These are phyloP conservation scores for Penicillium canescens DNA, from an alignment of 495 filamentous ascomycete species.

Conservation along the genomic window DNA sequence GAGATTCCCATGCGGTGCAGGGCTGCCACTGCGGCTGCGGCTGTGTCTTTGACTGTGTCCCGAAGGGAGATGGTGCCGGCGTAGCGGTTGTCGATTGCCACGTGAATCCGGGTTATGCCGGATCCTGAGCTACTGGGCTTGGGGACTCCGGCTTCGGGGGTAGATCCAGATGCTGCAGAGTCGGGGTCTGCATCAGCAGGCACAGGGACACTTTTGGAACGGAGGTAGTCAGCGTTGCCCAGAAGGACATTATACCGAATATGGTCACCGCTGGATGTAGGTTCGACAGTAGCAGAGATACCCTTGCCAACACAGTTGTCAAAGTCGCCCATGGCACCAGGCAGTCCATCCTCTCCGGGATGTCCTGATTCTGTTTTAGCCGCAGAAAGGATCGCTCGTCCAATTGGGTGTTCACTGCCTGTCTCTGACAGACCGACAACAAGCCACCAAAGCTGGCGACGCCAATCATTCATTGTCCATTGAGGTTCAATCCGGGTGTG, in stretches of 20 bases:
- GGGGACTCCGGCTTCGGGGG: constrained; percentile 15
- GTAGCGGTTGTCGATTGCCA: constrained; percentile 80
- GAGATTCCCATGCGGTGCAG: constrained; percentile 81
- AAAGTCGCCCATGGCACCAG: constrained; percentile 84
- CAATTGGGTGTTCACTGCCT: constrained; percentile 93
- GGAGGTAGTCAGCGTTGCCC: constrained; percentile 78
- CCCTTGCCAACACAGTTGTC: constrained; percentile 81
- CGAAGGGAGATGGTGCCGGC: constrained; percentile 79
- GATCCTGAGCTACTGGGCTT: constrained; percentile 34
- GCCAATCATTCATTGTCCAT: constrained; percentile 70
- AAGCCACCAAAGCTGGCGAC: constrained; percentile 85
- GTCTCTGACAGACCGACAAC: constrained; percentile 91
- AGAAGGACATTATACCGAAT: constrained; percentile 75
- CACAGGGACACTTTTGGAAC: constrained; percentile 64
- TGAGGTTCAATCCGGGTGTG: constrained; percentile 61
- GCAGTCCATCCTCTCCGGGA: constrained; percentile 68
- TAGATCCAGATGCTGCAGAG: constrained; percentile 11
- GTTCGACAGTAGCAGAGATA: constrained; percentile 79
- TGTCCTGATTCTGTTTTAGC: constrained; percentile 75
- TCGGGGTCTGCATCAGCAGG: constrained; percentile 60
- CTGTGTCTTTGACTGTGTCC: constrained; percentile 87
- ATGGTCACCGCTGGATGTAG: constrained; percentile 62
- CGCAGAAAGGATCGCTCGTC: constrained; percentile 73
- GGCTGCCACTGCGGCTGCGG: constrained; percentile 79
- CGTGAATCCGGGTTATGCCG: constrained; percentile 87